phyloP scores from a whole-genome alignment of 441 rosid genomes.

The Brassica balearica region DNA sequence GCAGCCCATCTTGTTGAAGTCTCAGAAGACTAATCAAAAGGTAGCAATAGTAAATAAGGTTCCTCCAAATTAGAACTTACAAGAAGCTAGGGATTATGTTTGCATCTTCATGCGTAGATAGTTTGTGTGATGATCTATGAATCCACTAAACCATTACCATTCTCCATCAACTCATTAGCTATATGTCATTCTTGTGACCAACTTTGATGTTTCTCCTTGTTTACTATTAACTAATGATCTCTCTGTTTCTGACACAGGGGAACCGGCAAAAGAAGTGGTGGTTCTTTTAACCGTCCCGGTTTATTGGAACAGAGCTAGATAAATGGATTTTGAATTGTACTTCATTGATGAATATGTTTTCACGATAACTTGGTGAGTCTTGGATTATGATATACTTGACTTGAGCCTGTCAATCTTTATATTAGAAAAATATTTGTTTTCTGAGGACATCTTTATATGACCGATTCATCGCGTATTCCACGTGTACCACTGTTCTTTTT shows the following conservation, averaged over 20 bases:
- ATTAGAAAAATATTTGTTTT: not conserved
- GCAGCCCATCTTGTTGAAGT: slow-evolving; percentile 60
- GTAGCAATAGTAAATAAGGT: slow-evolving; percentile 37
- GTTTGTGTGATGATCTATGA: not conserved
- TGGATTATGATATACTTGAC: not conserved
- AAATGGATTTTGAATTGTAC: not conserved
- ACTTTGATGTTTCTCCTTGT: not conserved
- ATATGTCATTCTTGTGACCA: not conserved
- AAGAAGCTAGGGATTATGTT: slow-evolving; percentile 17
- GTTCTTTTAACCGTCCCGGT: slow-evolving; percentile 54
- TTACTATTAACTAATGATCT: not conserved
- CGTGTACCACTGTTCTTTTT: not conserved
- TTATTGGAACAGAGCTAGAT: slow-evolving; percentile 1
- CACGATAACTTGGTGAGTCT: not conserved
- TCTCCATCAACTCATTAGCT: slow-evolving; percentile 3
- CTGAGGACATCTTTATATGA: slow-evolving; percentile 11
- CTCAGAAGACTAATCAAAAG: slow-evolving; percentile 59
- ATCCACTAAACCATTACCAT: not conserved
- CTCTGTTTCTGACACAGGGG: slow-evolving; percentile 49
- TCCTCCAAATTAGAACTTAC: slow-evolving; percentile 14
- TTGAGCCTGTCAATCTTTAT: not conserved
- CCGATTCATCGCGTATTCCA: not conserved
- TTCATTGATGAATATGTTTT: slow-evolving; percentile 17
- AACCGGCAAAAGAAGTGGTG: slow-evolving; percentile 67
- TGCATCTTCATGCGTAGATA: not conserved